A percentile compares a stretch with the other conserved stretches of the same genome.
Conservation (phyloP, 2,329 filamentous ascomycete genomes). For the Hypoxylon sp. region DNA sequence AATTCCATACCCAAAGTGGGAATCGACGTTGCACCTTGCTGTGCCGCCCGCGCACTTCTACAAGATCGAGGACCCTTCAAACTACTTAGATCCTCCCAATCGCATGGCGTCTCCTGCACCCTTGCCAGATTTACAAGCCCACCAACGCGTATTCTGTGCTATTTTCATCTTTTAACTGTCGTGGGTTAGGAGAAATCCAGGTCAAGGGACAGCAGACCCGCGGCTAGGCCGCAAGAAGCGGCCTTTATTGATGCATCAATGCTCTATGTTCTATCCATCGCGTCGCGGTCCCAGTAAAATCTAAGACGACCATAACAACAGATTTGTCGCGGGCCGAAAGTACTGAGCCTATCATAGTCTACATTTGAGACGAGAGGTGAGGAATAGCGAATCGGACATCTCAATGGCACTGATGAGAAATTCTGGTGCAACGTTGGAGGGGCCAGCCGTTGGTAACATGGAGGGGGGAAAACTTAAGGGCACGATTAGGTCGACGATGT, state of each 20-base stretch:
- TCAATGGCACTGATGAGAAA: slow-evolving; percentile 36
- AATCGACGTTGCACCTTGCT: slow-evolving; percentile 44
- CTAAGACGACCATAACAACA: slow-evolving; percentile 37
- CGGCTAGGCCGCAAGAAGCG: slow-evolving; percentile 38
- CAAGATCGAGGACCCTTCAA: slow-evolving; percentile 46
- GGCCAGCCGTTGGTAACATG: slow-evolving; percentile 41
- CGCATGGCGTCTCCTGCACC: slow-evolving; percentile 40
- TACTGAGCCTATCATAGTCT: slow-evolving; percentile 39
- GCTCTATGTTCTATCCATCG: slow-evolving; percentile 17
- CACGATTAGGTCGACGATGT: slow-evolving; percentile 38
- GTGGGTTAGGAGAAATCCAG: slow-evolving; percentile 39
- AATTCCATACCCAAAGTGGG: slow-evolving; percentile 42
- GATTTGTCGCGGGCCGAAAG: slow-evolving; percentile 45
- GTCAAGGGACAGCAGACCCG: slow-evolving; percentile 20
- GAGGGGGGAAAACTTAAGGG: slow-evolving; percentile 32
- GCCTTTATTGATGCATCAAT: slow-evolving; percentile 43
- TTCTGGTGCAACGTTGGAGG: slow-evolving; percentile 44
- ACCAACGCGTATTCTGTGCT: slow-evolving; percentile 36
- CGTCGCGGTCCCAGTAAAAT: slow-evolving; percentile 29
- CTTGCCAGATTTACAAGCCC: slow-evolving; percentile 35
- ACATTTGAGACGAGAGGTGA: slow-evolving; percentile 34
- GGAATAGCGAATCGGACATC: slow-evolving; percentile 40
- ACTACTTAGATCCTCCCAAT: slow-evolving; percentile 47
- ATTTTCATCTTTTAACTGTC: slow-evolving; percentile 42
- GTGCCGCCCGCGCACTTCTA: slow-evolving; percentile 47